Base-by-base conservation (phyloP, 345 rosid genomes). In the Linum lewisii region DNA sequence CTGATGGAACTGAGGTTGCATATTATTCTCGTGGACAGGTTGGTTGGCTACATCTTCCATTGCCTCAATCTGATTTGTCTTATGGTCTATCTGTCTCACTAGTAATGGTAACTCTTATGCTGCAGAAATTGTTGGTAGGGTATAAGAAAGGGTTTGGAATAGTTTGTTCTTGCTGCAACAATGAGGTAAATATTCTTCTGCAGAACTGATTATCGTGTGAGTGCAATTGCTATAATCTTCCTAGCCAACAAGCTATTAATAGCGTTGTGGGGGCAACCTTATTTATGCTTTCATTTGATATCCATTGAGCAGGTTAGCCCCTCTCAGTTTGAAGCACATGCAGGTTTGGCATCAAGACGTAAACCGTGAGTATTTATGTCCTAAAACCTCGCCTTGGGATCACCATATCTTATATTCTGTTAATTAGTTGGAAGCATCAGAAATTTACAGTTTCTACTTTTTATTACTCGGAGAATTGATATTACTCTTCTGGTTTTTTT, bases 1-100 rank as follows among this genome's bases (percentile, higher is more conserved):
- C 67, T 66, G 71, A 71, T 71, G 75, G 75, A 11, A 66, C 71
- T 51, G 75, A 71, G 66, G 64, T 71, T 47, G 75, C 75, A 29
- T 71, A 71, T 47, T 71, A 61, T 62, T 70, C 75, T 29, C 70
- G 70, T 44, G 75, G 75, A 7, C 62, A 71, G 74, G 74, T 71
- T 58, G 50, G 38, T 64, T 24, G 51, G 32, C 53, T 51, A 58
- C 55, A 42, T 71, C 6, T 72, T 55, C 6, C 73, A 58, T 10
- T 6, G 47, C 47, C 38, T 5, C 69, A 66, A 64, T 51, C 53
- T 66, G 58, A 58, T 67, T 58, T 68, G 20, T 52, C 68, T 60
- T 60, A n/a, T 52, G 66, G 63, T 49, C 53, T 72, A 29, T 29
- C 5, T 34, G 59, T 75, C 64, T 63, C 57, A 69, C 47, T 71